Conservation (phyloP, 2,329 filamentous ascomycete genomes). For the Alternaria sp. region DNA sequence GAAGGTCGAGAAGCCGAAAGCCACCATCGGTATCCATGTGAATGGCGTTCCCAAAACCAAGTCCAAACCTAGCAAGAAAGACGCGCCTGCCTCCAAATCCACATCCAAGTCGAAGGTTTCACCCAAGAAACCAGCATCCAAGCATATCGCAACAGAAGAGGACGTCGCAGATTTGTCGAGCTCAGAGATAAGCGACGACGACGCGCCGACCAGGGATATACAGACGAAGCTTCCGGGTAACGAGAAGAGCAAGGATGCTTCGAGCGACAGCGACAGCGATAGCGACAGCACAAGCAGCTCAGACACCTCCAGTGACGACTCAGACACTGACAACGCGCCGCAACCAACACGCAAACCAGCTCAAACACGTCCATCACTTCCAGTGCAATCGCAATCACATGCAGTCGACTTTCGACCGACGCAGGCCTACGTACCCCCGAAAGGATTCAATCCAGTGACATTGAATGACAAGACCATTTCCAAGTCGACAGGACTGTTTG, state of each 20-base stretch:
- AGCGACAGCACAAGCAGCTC: constrained; percentile 32
- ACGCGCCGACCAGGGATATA: constrained; percentile 27
- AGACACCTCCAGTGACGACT: constrained; percentile 50
- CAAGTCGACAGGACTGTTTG: constrained; percentile 60
- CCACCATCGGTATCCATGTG: constrained; percentile 43
- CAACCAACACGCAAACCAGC: constrained; percentile 29
- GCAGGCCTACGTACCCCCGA: constrained; percentile 48
- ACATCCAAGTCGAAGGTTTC: constrained; percentile 22
- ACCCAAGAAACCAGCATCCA: constrained; percentile 32
- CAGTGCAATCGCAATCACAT: constrained; percentile 32
- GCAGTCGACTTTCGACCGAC: constrained; percentile 49
- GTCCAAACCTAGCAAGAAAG: constrained; percentile 23
- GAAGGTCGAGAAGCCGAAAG: constrained; percentile 32
- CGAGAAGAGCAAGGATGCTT: constrained; percentile 21
- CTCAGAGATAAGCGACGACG: constrained; percentile 38
- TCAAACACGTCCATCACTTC: constrained; percentile 11
- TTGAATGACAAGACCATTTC: constrained; percentile 54
- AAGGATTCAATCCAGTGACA: constrained; percentile 60
- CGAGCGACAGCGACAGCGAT: constrained; percentile 26
- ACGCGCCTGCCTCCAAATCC: constrained; percentile 17
- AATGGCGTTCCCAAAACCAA: constrained; percentile 36
- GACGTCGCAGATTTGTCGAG: constrained; percentile 35
- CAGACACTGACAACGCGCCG: constrained; percentile 42
- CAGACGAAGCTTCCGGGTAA: constrained; percentile 28
- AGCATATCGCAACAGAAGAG: constrained; percentile 31